phyloP scores from a whole-genome alignment of 192 early-diverging fungal species.

The Coemansia sp. region DNA sequence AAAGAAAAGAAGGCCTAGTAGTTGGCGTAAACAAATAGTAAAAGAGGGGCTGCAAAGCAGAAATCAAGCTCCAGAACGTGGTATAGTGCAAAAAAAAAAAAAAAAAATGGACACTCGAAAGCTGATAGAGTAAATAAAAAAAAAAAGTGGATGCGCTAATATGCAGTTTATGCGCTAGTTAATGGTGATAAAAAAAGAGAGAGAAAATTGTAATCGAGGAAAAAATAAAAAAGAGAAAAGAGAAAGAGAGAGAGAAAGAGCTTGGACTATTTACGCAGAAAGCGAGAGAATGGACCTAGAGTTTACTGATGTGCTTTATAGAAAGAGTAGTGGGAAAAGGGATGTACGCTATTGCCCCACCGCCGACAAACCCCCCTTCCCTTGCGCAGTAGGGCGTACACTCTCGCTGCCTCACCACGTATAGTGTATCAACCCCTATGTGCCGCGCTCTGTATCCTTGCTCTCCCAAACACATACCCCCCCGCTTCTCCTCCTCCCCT shows the following conservation, averaged over 20 bases:
- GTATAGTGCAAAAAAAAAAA: background rate
- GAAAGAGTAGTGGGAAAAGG: conserved; percentile 7
- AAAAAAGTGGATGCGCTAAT: background rate
- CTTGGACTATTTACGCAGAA: background rate
- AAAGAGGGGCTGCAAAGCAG: background rate
- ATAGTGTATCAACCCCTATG: conserved; percentile 22
- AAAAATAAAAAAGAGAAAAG: conserved; percentile 13
- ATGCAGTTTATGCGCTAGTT: conserved; percentile 12
- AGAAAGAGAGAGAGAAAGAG: conserved; percentile 4
- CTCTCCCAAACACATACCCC: background rate
- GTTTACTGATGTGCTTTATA: conserved; percentile 6
- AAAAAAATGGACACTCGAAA: too few species aligned
- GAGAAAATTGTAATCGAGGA: conserved; percentile 12
- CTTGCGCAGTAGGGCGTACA: conserved; percentile 4
- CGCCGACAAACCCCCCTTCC: background rate
- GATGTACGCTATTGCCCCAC: background rate
- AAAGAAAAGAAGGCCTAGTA: background rate
- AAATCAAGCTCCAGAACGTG: conserved; percentile 9
- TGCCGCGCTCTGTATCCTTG: background rate
- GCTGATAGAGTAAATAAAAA: background rate
- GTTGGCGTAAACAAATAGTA: conserved; percentile 10
- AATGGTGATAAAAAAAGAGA: conserved; percentile 10
- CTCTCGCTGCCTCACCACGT: conserved; percentile 26
- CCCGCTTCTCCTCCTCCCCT: background rate
- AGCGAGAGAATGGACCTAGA: background rate